A percentile compares a stretch with the other conserved stretches of the same genome.
Evolutionary conservation across 2,329 filamentous ascomycete genomes (phyloP).

Genomic region (Fusarium sp.): DNA sequence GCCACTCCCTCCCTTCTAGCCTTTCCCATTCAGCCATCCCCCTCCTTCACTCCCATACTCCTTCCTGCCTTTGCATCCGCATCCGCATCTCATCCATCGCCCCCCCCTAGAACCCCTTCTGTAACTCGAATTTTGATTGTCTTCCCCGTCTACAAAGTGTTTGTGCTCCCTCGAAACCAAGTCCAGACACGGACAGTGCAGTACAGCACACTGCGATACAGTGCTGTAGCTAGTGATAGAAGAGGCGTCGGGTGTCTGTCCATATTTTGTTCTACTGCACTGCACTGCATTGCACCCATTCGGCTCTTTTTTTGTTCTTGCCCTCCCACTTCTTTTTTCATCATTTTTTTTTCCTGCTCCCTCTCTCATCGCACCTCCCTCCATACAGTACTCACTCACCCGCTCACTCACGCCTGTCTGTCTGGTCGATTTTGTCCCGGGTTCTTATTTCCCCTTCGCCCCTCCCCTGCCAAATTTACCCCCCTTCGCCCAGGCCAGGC

Average conservation of each 20-base stretch:
- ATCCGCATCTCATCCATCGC: neutral
- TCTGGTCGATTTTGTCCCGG: conserved; percentile 16
- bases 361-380: conserved; percentile 30
- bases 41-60: conserved; percentile 17
- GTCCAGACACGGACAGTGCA: conserved; percentile 7
- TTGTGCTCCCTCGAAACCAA: conserved; percentile 18
- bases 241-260: conserved; percentile 23
- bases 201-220: neutral
- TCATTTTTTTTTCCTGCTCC: conserved; percentile 6
- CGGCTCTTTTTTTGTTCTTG: conserved; percentile 28
- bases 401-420: conserved; percentile 5
- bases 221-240: conserved; percentile 12
- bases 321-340: conserved; percentile 30
- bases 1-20: conserved; percentile 32
- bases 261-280: conserved; percentile 12
- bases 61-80: neutral
- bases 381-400: neutral
- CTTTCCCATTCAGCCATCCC: conserved; percentile 7
- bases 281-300: conserved; percentile 28
- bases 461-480: conserved; percentile 31
- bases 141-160: conserved; percentile 15
- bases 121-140: conserved; percentile 2
- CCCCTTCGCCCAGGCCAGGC: conserved; percentile 11
- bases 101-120: neutral
- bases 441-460: conserved; percentile 46